Evolutionary conservation across 495 filamentous ascomycete species (phyloP), one percentile per base, ranked within the genome.

Genomic region (Lophium mytilinum): DNA sequence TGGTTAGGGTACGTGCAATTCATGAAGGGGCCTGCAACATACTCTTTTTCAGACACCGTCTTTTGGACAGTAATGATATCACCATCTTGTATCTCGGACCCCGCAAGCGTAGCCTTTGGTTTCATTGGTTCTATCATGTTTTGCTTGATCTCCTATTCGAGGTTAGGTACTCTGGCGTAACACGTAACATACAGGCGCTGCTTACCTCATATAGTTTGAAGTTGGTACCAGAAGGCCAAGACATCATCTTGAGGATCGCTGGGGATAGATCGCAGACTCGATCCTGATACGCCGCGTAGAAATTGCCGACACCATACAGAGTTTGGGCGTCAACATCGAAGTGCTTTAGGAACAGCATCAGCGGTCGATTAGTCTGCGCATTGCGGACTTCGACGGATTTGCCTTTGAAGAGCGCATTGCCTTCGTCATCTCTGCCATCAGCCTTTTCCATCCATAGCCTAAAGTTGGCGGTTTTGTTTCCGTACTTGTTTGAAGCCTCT

Each of bases 81-180:
- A 40, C 93, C 93, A 66, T 97, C 91, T 66, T 96, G 92, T 41
- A 99, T 88, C 69, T 99, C 93, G 2, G 92, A 90, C 52, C 88
- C 83, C 47, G 87, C 84, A 56, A 99, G 80, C 0, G 89, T 86
- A 64, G 88, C 80, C 69, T 95, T 97, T 0, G 84, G 83, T 68
- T 96, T 96, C 78, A 97, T 89, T 11, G 80, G 75, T 61, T 99
- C 93, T 64, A 99, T 95, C 91, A 97, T 97, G 49, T 81, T 85
- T 37, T 90, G 89, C 69, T 96, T 97, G 73, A 99, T 97, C 71
- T 99, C 93, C 78, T 52, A 47, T 35, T 52, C 15, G 6, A 52
- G 74, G 62, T 60, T 43, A 42, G 45, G 17, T 52, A 14, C 4
- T 48, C 35, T 30, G 24, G 3, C 21, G 45, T 12, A 24, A 17